Base-by-base conservation (phyloP, 768 basidiomycete species). In the Boletus sensibilis region DNA sequence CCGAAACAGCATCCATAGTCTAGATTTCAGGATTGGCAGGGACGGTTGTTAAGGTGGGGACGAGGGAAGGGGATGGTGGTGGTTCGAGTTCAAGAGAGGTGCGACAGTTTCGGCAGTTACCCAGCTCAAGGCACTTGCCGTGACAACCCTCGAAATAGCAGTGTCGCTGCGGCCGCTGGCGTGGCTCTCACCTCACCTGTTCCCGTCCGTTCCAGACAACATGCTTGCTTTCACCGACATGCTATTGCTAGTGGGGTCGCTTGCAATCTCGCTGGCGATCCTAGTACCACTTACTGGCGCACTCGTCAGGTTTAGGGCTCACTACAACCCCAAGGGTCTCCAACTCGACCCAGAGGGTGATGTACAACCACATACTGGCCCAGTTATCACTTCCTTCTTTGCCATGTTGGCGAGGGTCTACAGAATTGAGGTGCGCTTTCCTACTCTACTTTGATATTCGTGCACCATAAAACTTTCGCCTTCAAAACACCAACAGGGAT, bases 241-340 rank as follows among this genome's bases (percentile, higher is more conserved):
- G 8, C 51, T 82, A 12, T 65, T 84, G 5, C 52, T 81, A 18
- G 59, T 75, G 6, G 65, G 77, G 11, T 81, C 84, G 21, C 64
- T 84, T 27, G 72, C 74, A 23, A 42, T 86, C 35, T 83, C 82
- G 35, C 70, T 90, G n/a, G 77, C 74, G 35, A 67, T 88, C 27
- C 73, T 83, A 18, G 81, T 90, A 5, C 82, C 85, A 12, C 72
- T 90, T 13, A 79, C 82, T 9, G 90, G 90, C 5, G 77, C 86
- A 13, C 76, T 92, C 11, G 85, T 92, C 9, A 80, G 90, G 45
- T 85, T 89, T 68, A 79, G 92, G 71, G 89, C 88, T 31, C 91
- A 93, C 67, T 93, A 89, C 75, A 90, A 89, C 65, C 92, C 92
- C 3, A 89, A 88, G 70, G 89, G 87, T 35, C 83, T 94, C 39